Percentiles rank a stretch among this genome's conserved stretches.
Evolutionary conservation across 495 filamentous ascomycete species (phyloP).

Genomic region (Xylaria curta): DNA sequence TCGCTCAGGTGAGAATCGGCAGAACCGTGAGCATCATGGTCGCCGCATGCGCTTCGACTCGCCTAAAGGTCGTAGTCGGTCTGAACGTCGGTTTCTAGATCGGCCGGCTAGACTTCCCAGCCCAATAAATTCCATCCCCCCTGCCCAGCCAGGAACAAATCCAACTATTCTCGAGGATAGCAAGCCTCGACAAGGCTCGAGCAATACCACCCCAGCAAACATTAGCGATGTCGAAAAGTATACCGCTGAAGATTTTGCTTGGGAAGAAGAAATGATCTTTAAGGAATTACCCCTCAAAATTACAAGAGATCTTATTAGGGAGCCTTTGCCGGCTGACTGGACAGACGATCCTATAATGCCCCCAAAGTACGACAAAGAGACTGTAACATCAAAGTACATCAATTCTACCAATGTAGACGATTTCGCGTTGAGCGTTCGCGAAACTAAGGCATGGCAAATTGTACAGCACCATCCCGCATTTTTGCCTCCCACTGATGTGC

Average conservation of each 20-base stretch:
- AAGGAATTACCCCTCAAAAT: constrained; percentile 36
- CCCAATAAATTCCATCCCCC: not conserved
- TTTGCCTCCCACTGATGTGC: constrained; percentile 31
- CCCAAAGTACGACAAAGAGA: constrained; percentile 50
- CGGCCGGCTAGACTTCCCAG: constrained; percentile 10
- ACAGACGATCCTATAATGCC: constrained; percentile 53
- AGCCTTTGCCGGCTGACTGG: constrained; percentile 48
- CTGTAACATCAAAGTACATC: constrained; percentile 56
- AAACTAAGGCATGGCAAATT: constrained; percentile 49
- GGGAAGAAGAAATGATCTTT: constrained; percentile 52
- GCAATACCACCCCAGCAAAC: not conserved
- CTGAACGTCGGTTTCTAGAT: constrained; percentile 22
- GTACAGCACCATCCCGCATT: constrained; percentile 58
- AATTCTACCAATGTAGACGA: constrained; percentile 53
- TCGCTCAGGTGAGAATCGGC: constrained; percentile 15
- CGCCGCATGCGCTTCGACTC: constrained; percentile 30
- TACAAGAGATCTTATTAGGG: constrained; percentile 50
- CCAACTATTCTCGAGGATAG: not conserved
- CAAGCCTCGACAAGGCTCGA: not conserved
- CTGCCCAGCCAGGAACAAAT: not conserved
- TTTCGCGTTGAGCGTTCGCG: constrained; percentile 49
- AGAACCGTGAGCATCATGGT: constrained; percentile 33
- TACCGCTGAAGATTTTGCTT: constrained; percentile 39
- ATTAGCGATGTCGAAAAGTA: not conserved
- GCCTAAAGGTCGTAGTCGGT: constrained; percentile 9